Evolutionary conservation across 176 grass and related monocot species (phyloP).

Genomic region (Eragrostis curvula): DNA sequence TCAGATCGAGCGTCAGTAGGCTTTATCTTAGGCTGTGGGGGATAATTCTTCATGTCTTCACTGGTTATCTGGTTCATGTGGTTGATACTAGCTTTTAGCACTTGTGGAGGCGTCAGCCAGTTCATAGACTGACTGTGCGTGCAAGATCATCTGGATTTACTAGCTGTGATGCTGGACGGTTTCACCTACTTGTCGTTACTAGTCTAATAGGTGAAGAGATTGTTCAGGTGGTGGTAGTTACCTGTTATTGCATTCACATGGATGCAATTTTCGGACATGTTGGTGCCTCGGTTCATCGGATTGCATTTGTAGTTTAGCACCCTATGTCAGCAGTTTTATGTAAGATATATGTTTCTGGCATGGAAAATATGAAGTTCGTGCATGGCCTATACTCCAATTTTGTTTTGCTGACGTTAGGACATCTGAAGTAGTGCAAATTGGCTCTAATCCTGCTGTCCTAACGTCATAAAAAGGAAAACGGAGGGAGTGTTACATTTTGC

Average conservation of each 20-base stretch:
- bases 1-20: conserved; percentile 87
- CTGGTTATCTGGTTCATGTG: not conserved
- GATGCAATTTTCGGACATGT: conserved; percentile 36
- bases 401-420: too few species aligned
- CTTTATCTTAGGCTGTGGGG: not conserved
- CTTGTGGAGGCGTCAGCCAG: not conserved
- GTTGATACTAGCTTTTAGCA: conserved; percentile 8
- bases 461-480: too few species aligned
- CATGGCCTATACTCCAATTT: too few species aligned
- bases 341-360: conserved; percentile 14
- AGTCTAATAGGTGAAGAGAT: conserved; percentile 24
- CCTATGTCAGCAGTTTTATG: conserved; percentile 14
- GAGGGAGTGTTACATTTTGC: too few species aligned
- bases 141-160: conserved; percentile 18
- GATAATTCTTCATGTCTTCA: conserved; percentile 23
- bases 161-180: conserved; percentile 31
- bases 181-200: conserved; percentile 27
- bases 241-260: conserved; percentile 15
- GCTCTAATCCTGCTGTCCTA: too few species aligned
- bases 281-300: conserved; percentile 18
- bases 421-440: too few species aligned
- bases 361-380: conserved; percentile 11
- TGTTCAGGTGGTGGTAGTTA: conserved; percentile 19
- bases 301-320: conserved; percentile 2
- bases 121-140: not conserved